Evolutionary conservation across 805 yeast species (phyloP).

Genomic region (Lipomyces chichibuensis): DNA sequence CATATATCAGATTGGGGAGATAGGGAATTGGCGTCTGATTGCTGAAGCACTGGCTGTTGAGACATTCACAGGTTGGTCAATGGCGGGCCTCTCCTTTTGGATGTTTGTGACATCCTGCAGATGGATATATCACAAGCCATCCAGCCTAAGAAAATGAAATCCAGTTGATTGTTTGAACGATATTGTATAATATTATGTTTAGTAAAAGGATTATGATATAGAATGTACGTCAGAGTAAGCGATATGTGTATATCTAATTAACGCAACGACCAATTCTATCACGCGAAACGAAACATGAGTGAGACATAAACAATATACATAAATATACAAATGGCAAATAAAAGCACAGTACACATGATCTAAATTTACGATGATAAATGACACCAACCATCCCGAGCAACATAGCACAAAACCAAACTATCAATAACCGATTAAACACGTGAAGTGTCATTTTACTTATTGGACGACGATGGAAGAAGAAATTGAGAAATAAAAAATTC

Average conservation of each 20-base stretch:
- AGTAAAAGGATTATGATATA: neutral
- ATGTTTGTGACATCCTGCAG: neutral
- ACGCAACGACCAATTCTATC: neutral
- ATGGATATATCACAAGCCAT: neutral
- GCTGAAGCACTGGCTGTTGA: constrained; percentile 2
- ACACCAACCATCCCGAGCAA: neutral
- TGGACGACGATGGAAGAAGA: neutral
- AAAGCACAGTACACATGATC: neutral
- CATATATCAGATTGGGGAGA: constrained; percentile 7
- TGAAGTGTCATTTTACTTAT: neutral
- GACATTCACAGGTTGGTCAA: constrained; percentile 2
- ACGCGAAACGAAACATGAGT: neutral
- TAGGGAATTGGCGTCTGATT: constrained; percentile 12
- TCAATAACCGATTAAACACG: neutral
- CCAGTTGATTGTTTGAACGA: neutral
- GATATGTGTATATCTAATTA: neutral
- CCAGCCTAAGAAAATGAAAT: neutral
- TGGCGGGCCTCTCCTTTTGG: constrained; percentile 1
- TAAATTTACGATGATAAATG: neutral
- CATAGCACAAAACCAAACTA: neutral
- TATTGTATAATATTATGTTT: neutral
- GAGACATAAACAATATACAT: neutral
- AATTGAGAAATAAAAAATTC: neutral
- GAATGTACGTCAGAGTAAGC: neutral
- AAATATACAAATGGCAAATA: neutral